Percentiles rank a stretch among this genome's conserved stretches.
Evolutionary conservation across 129 eudicot genomes (phyloP).

Genomic region (Tanacetum coccineum): DNA sequence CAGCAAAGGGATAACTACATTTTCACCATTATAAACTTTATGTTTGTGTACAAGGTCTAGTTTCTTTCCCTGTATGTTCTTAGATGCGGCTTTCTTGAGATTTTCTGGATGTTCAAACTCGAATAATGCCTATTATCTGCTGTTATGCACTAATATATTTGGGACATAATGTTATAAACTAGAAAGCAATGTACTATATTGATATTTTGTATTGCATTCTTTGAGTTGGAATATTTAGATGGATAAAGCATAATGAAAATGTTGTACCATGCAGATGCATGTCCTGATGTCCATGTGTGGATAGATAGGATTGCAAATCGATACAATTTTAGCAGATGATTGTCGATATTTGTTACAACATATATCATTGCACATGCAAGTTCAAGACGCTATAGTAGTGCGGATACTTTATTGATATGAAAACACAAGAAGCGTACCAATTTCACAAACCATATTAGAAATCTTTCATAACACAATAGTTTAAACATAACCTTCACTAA

Average conservation of each 20-base stretch:
- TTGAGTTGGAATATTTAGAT: background rate
- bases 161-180: constrained; percentile 8
- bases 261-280: background rate
- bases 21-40: constrained; percentile 2
- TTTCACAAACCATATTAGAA: too few species aligned
- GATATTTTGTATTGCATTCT: background rate
- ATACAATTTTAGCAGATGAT: too few species aligned
- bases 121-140: constrained; percentile 6
- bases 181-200: background rate
- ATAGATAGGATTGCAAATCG: background rate
- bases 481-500: too few species aligned
- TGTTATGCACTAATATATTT: constrained; percentile 10
- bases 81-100: constrained; percentile 6
- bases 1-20: constrained; percentile 33
- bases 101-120: background rate
- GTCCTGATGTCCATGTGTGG: background rate
- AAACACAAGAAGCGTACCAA: too few species aligned
- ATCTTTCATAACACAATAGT: too few species aligned
- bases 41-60: background rate
- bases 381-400: too few species aligned
- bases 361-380: too few species aligned
- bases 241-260: background rate
- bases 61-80: background rate
- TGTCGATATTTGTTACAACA: too few species aligned
- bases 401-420: too few species aligned